Base-by-base conservation (phyloP, 305 asterid genomes). In the Fraxinus latifolia region DNA sequence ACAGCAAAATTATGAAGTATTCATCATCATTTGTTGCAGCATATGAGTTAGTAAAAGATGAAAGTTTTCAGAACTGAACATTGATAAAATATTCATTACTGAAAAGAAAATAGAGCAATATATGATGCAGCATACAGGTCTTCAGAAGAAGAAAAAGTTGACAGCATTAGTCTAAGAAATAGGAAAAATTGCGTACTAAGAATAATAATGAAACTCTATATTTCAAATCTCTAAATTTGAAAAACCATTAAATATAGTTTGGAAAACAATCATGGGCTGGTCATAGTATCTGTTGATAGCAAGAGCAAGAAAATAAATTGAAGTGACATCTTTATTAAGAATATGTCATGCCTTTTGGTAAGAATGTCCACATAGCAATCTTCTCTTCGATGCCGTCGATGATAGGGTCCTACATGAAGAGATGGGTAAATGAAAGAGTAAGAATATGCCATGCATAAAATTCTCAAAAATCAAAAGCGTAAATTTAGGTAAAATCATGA, bases 321-420 rank as follows among this genome's bases (percentile, higher is more conserved):
- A 62, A 86, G 39, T 68, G 77, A 15, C 8, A 76, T 23, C 4
- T 17, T 76, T 39, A 62, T 75, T 53, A 0, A 44, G 21, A 39
- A 37, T 12, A 77, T 9, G 68, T 4, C 78, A 81, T 50, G 93
- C 98, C 98, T 92, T 90, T 93, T 32, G 98, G 99, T 82, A 96
- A 90, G 85, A 96, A 96, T 53, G 98, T 89, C 99, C 99, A 96
- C 4, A 94, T 90, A 2, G 98, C 87, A 85, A 96, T 94, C 91
- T 96, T 96, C 67, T 94, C 99, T 91, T 96, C 98, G 82, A 96
- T 96, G 87, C 97, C 99, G 0, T 90, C 83, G 78, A 96, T 92
- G 19, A 96, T 93, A 79, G 98, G 96, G 89, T 96, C 99, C 98
- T 96, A 84, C 77, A 84, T 84, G 37, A 60, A 70, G 25, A 77